These are phyloP conservation scores for Sporothrix phasma DNA, from an alignment of 2,329 filamentous ascomycete genomes.

Conservation along the genomic window DNA sequence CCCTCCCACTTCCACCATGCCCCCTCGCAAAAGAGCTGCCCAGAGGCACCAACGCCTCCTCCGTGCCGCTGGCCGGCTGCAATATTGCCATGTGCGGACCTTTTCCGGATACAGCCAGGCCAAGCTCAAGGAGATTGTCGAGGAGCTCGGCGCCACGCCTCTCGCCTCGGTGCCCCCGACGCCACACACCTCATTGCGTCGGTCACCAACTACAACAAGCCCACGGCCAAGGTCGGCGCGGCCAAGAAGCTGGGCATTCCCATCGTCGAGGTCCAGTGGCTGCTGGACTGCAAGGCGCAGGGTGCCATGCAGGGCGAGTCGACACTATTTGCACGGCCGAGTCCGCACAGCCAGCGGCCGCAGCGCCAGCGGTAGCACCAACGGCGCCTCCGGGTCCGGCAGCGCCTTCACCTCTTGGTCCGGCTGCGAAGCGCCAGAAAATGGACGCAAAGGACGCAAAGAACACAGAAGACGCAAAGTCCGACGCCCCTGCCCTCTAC, in stretches of 20 bases:
- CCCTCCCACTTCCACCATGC: conserved; percentile 4
- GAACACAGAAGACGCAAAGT: conserved; percentile 14
- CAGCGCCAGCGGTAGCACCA: not conserved
- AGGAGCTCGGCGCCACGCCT: conserved; percentile 39
- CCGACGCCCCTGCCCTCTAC: conserved; percentile 18
- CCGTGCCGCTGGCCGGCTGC: conserved; percentile 35
- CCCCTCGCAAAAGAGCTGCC: conserved; percentile 10
- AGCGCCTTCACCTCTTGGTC: conserved; percentile 17
- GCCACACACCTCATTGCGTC: conserved; percentile 51
- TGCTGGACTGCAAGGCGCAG: conserved; percentile 42
- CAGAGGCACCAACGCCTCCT: not conserved
- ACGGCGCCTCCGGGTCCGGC: not conserved
- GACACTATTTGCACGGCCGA: not conserved
- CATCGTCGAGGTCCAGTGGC: conserved; percentile 52
- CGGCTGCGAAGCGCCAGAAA: conserved; percentile 4
- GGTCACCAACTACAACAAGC: conserved; percentile 40
- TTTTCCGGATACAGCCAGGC: conserved; percentile 46
- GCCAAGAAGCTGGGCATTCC: conserved; percentile 38
- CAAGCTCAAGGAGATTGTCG: conserved; percentile 37
- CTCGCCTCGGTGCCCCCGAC: conserved; percentile 38
- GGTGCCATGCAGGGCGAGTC: conserved; percentile 31
- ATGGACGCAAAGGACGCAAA: not conserved
- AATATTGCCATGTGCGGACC: conserved; percentile 50
- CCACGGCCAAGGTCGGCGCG: conserved; percentile 41
- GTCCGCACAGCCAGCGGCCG: not conserved